Evolutionary conservation across 2,329 filamentous ascomycete genomes (phyloP), one percentile per base, ranked within the genome.

Genomic region (Alternaria atra): DNA sequence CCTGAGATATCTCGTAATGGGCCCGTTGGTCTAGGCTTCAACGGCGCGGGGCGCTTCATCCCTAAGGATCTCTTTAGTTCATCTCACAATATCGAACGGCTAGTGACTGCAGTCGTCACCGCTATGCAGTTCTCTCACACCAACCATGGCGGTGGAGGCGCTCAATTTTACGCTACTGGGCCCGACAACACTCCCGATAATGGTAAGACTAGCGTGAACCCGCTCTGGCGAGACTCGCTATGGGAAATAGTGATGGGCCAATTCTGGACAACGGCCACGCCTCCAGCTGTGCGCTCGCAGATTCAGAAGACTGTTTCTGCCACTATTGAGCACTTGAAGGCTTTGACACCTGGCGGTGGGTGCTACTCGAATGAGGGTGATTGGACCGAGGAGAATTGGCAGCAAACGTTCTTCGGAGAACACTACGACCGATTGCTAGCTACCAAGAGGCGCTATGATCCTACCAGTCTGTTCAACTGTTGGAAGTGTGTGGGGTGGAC

Each of bases 401-500:
- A 75, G 53, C 65, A 76, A 47, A 71, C 73, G 7, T 77, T 78
- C 65, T 78, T 76, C 56, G 75, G 75, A 3, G 60, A 55, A 4
- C 76, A 77, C 17, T 78, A 78, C 42, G 63, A 67, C 5, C 63
- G 55, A 27, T 30, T 78, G 17, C 44, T 75, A 4, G 50, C 53
- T 1, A 64, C 77, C 5, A 77, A 77, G 72, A 71, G 60, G 50
- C 61, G 52, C 39, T 78, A 73, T 35, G 75, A 77, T 50, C 73
- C 73, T 1, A 72, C 63, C 0, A 69, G 71, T 4, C 34, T 78
- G 44, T 78, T 78, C 55, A 77, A 77, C 46, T 77, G 74, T 59
- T 77, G 74, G 75, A 77, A 76, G 55, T 77, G 74, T 55, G 73
- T 77, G 46, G 76, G 76, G 2, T 79, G 74, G 74, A 74, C 68